Percentiles rank a stretch among this genome's conserved stretches.
Conservation (phyloP, 495 filamentous ascomycete species). For the Daldinia caldariorum region DNA sequence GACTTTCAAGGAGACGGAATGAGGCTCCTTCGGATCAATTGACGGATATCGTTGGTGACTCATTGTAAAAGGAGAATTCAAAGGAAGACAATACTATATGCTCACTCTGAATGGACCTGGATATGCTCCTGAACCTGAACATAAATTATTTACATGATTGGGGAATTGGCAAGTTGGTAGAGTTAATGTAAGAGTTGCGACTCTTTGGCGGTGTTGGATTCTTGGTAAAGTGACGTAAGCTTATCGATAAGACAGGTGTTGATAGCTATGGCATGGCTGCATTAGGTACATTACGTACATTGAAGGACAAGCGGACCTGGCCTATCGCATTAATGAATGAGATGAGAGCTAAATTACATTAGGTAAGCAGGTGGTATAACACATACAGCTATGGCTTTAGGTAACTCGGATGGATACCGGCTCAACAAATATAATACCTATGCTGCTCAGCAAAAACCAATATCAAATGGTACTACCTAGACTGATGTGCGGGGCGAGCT, state of each 20-base stretch:
- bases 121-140: conserved; percentile 1
- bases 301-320: not conserved
- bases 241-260: conserved; percentile 27
- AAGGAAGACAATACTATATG: not conserved
- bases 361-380: not conserved
- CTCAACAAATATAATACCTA: not conserved
- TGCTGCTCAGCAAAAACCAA: not conserved
- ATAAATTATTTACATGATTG: conserved; percentile 1
- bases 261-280: too few species aligned
- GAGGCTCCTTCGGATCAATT: conserved; percentile 77
- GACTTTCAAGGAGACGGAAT: conserved; percentile 88
- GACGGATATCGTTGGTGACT: conserved; percentile 62
- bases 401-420: not conserved
- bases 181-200: conserved; percentile 1
- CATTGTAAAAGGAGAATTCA: conserved; percentile 47
- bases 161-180: not conserved
- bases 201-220: not conserved
- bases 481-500: not conserved
- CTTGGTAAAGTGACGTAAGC: conserved; percentile 31
- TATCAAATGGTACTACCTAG: conserved; percentile 6
- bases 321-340: not conserved
- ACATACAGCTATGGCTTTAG: not conserved
- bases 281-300: not conserved
- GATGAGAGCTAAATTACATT: not conserved
- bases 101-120: not conserved